Conservation (phyloP, 2,329 filamentous ascomycete genomes). For the Fusarium nodosum region DNA sequence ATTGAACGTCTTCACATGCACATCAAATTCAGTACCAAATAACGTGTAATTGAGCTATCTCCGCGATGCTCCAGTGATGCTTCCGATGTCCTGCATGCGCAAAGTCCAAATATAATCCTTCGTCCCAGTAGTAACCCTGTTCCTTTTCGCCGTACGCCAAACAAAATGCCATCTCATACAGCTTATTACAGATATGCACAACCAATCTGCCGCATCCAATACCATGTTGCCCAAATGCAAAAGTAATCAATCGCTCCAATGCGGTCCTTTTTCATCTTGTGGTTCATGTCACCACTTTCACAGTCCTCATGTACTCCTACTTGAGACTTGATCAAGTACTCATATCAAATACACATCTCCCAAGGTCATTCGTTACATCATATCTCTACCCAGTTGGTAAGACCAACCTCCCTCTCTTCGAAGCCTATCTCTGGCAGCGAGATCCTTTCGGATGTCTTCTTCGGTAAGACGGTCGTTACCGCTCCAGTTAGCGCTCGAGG, state of each 20-base stretch:
- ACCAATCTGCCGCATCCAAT: conserved; percentile 39
- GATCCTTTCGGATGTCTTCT: conserved; percentile 86
- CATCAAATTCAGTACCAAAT: background rate
- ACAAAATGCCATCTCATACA: conserved; percentile 28
- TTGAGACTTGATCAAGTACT: conserved; percentile 20
- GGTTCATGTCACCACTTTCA: conserved; percentile 19
- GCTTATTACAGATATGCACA: conserved; percentile 40
- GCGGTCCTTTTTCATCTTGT: conserved; percentile 23
- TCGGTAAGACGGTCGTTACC: conserved; percentile 85
- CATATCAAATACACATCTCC: conserved; percentile 33
- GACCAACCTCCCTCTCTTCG: conserved; percentile 88
- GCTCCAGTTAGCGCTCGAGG: conserved; percentile 95
- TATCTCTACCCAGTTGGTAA: conserved; percentile 70
- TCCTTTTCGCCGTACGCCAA: conserved; percentile 46
- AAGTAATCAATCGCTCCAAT: conserved; percentile 34
- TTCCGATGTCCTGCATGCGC: conserved; percentile 13
- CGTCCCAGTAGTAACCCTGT: background rate
- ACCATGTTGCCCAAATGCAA: conserved; percentile 30
- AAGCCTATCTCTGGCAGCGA: conserved; percentile 82
- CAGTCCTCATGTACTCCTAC: conserved; percentile 16
- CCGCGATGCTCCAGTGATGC: conserved; percentile 20
- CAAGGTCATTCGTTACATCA: conserved; percentile 52
- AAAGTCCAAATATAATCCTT: conserved; percentile 7
- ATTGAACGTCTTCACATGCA: background rate
- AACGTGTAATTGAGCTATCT: conserved; percentile 6